Conservation (phyloP, 2,329 filamentous ascomycete genomes). For the Talaromyces sp. region DNA sequence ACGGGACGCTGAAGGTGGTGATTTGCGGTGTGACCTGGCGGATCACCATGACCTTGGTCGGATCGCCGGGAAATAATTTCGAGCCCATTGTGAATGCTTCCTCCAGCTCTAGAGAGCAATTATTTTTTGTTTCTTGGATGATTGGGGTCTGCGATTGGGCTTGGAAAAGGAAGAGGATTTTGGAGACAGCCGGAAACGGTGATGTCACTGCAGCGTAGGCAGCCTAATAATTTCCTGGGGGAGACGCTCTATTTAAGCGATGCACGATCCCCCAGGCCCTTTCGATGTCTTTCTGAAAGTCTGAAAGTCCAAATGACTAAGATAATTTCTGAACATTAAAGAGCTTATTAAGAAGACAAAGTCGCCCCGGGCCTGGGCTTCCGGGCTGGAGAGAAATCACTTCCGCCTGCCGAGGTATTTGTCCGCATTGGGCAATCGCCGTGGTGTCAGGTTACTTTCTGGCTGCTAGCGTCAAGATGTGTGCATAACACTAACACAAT, state of each 20-base stretch:
- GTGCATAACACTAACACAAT: neutral
- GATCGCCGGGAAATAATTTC: constrained; percentile 63
- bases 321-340: neutral
- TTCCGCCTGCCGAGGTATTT: neutral
- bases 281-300: neutral
- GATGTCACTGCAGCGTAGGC: neutral
- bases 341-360: neutral
- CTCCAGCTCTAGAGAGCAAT: neutral
- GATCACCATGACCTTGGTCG: constrained; percentile 82
- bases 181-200: neutral
- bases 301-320: neutral
- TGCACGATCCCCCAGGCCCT: neutral
- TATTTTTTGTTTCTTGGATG: neutral
- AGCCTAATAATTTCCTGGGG: neutral
- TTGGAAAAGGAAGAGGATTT: neutral
- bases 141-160: neutral
- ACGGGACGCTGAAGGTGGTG: constrained; percentile 59
- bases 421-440: neutral
- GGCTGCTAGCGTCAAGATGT: neutral
- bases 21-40: constrained; percentile 75
- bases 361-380: neutral
- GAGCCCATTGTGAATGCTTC: constrained; percentile 46
- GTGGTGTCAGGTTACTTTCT: neutral
- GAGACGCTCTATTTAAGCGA: neutral
- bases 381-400: neutral